These are phyloP conservation scores for Termitomyces sp. DNA, from an alignment of 768 basidiomycete species.

Conservation along the genomic window DNA sequence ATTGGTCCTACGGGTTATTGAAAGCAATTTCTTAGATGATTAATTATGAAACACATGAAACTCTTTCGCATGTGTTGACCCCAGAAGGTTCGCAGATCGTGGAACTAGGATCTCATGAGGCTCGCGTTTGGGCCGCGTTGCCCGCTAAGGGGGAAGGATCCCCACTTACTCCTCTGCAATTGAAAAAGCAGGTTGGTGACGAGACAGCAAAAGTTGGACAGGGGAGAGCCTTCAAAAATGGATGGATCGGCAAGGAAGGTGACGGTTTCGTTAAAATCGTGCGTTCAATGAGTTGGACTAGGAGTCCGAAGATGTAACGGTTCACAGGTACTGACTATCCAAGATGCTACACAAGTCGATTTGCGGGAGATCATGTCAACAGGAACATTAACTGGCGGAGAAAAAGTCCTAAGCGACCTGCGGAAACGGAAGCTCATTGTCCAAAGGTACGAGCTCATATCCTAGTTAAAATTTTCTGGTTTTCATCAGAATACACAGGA, in stretches of 20 bases:
- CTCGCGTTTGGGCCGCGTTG: slow-evolving; percentile 85
- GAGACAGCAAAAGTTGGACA: slow-evolving; percentile 92
- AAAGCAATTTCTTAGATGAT: slow-evolving; percentile 61
- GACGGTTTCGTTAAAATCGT: slow-evolving; percentile 83
- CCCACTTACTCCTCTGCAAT: slow-evolving; percentile 58
- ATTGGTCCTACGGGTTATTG: slow-evolving; percentile 1
- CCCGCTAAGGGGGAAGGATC: slow-evolving; percentile 64
- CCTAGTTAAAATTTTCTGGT: not conserved
- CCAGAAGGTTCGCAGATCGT: slow-evolving; percentile 80
- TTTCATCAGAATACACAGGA: slow-evolving; percentile 43
- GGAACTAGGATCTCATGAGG: slow-evolving; percentile 87
- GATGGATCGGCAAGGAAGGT: slow-evolving; percentile 93
- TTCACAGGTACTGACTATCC: slow-evolving; percentile 52
- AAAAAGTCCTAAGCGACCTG: slow-evolving; percentile 80
- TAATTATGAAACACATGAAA: slow-evolving; percentile 71
- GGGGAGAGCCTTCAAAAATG: slow-evolving; percentile 92
- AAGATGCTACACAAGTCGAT: slow-evolving; percentile 72
- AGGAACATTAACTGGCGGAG: slow-evolving; percentile 67
- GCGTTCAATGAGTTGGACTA: slow-evolving; percentile 23
- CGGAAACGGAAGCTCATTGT: slow-evolving; percentile 85
- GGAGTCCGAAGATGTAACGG: slow-evolving; percentile 3
- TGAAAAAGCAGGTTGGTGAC: slow-evolving; percentile 76
- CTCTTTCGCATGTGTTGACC: slow-evolving; percentile 67
- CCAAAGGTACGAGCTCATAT: slow-evolving; percentile 58
- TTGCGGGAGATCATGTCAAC: slow-evolving; percentile 67